phyloP scores from a whole-genome alignment of 208 protist genomes.

The Leishmania tarentolae region DNA sequence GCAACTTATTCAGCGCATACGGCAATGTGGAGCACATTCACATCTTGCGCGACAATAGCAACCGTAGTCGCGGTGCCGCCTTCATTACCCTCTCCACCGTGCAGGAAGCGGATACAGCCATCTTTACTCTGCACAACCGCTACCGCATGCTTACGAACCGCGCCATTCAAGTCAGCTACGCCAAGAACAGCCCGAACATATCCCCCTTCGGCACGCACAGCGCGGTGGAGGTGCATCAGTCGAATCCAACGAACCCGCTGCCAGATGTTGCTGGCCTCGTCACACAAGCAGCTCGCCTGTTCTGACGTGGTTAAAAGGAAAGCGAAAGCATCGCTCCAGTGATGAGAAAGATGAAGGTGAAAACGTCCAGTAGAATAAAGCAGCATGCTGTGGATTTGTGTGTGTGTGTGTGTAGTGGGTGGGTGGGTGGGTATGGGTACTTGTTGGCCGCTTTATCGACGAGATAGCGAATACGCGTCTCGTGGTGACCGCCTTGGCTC shows the following conservation, averaged over 20 bases:
- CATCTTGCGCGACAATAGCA: slow-evolving; percentile 83
- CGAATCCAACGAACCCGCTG: slow-evolving; percentile 84
- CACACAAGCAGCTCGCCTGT: slow-evolving; percentile 29
- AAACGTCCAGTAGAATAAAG: not conserved
- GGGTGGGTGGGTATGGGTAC: not conserved
- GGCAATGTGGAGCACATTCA: slow-evolving; percentile 87
- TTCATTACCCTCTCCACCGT: slow-evolving; percentile 86
- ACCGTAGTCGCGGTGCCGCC: slow-evolving; percentile 80
- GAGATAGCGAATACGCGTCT: not conserved
- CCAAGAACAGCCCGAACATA: slow-evolving; percentile 88
- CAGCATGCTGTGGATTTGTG: not conserved
- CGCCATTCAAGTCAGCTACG: slow-evolving; percentile 90
- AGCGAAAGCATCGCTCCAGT: not conserved
- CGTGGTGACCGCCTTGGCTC: not conserved
- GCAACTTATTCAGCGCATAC: slow-evolving; percentile 85
- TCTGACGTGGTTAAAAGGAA: slow-evolving; percentile 25
- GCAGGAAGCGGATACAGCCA: slow-evolving; percentile 85
- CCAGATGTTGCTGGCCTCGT: slow-evolving; percentile 67
- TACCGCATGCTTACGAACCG: slow-evolving; percentile 90
- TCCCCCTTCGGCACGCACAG: slow-evolving; percentile 81
- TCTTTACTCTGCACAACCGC: slow-evolving; percentile 88
- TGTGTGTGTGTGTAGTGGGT: not conserved
- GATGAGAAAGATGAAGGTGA: not conserved
- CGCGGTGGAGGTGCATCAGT: slow-evolving; percentile 81
- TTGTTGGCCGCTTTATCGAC: not conserved